Evolutionary conservation across 768 basidiomycete species (phyloP), one percentile per base, ranked within the genome.

Genomic region (Mycena haematopus): DNA sequence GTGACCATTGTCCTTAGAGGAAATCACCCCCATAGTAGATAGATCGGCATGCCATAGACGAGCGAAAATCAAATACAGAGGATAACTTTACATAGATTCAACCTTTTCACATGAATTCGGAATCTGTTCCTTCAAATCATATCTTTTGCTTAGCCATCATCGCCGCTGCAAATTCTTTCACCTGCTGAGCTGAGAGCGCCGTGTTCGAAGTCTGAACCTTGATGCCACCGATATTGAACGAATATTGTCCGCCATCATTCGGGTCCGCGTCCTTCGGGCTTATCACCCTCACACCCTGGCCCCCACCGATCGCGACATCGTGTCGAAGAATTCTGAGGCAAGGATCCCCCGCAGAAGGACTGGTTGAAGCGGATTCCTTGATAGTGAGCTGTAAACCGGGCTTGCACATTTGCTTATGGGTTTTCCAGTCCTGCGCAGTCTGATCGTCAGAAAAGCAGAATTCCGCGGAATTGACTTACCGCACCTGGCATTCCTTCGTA

Each of bases 401-500:
- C 51, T 58, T 58, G 49, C 57, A 58, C 2, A 40, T 25, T 6
- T 35, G 24, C 31, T 58, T 50, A 33, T 58, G 49, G 22, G 27
- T 51, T 50, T 50, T 58, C 57, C 57, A 58, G 22, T 58, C 57
- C 57, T 51, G 40, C 38, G 11, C 14, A 29, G 19, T 17, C 47
- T 47, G 8, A 50, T 25, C 21, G 27, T 47, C 17, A 15, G 46
- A 7, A 27, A 29, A 24, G 38, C n/a, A 58, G 38, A 31, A 13
- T 42, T 27, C 5, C 3, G 10, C 9, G 21, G 17, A n/a, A 27
- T 31, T 22, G 31, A 1, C 33, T 58, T 31, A 58, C 57, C 24
- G 57, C 27, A 29, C 27, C 49, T 58, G 57, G 36, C 57, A 58
- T 51, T 58, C 47, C 27, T 58, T 58, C 38, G 57, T 58, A 42